Evolutionary conservation across 345 rosid species (phyloP).

Genomic region (Punica granatum): DNA sequence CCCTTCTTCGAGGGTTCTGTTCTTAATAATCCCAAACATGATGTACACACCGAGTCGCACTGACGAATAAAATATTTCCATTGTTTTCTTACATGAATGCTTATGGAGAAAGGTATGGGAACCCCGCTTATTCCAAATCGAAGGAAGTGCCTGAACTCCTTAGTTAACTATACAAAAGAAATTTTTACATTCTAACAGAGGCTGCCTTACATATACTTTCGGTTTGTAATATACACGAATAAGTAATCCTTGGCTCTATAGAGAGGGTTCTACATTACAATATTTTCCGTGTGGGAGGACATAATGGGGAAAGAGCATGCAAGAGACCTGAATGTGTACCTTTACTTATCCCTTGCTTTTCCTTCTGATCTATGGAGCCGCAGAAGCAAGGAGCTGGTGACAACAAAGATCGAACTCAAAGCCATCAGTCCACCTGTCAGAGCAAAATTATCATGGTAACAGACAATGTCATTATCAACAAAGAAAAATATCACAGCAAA

Average conservation of each 20-base stretch:
- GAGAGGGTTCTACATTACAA: not conserved
- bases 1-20: no score
- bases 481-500: not conserved
- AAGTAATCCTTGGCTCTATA: not conserved
- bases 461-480: not conserved
- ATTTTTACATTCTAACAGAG: no score
- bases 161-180: no score
- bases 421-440: slow-evolving; percentile 87
- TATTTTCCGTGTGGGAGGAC: not conserved
- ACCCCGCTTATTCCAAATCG: no score
- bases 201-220: not conserved
- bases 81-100: no score
- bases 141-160: no score
- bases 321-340: not conserved
- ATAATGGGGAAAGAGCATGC: not conserved
- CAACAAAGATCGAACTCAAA: slow-evolving; percentile 79
- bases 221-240: not conserved
- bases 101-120: no score
- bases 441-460: not conserved
- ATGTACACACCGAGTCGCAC: no score
- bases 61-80: no score
- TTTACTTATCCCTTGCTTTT: slow-evolving; percentile 11
- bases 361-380: slow-evolving; percentile 42
- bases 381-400: slow-evolving; percentile 77
- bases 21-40: no score